phyloP scores from a whole-genome alignment of 2,329 filamentous ascomycete species.

The Plectosphaerella plurivora region DNA sequence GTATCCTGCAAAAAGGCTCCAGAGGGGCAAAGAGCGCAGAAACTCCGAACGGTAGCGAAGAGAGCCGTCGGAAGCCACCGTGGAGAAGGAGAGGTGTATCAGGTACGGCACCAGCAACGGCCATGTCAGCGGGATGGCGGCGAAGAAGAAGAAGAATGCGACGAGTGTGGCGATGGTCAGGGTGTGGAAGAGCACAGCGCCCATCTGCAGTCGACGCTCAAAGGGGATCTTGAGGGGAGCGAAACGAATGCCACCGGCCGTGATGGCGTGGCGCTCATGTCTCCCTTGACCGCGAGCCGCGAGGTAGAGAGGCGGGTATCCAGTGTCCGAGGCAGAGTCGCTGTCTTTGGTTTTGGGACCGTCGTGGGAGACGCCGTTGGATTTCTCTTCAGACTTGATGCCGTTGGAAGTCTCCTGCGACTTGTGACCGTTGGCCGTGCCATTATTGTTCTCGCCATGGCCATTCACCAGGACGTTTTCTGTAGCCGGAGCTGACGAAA shows the following conservation, averaged over 20 bases:
- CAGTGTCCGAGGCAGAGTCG: not conserved
- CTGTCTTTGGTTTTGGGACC: not conserved
- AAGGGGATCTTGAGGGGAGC: slow-evolving; percentile 75
- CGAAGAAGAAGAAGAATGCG: slow-evolving; percentile 83
- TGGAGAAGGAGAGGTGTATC: slow-evolving; percentile 77
- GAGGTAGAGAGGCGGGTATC: slow-evolving; percentile 9
- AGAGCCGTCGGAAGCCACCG: slow-evolving; percentile 69
- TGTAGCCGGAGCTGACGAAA: too few species aligned
- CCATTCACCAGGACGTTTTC: too few species aligned
- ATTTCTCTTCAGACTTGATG: not conserved
- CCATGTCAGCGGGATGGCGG: slow-evolving; percentile 89
- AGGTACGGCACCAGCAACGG: slow-evolving; percentile 73
- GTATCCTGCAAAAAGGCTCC: slow-evolving; percentile 88
- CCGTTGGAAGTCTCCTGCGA: not conserved
- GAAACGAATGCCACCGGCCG: slow-evolving; percentile 64
- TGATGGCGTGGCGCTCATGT: slow-evolving; percentile 25
- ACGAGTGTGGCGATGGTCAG: slow-evolving; percentile 66
- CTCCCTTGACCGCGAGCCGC: slow-evolving; percentile 5
- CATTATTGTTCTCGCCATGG: slow-evolving; percentile 7
- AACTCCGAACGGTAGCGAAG: slow-evolving; percentile 71
- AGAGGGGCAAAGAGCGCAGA: slow-evolving; percentile 68
- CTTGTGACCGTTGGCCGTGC: slow-evolving; percentile 6
- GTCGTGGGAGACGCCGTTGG: not conserved
- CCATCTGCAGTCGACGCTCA: slow-evolving; percentile 68
- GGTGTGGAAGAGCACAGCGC: slow-evolving; percentile 71